Evolutionary conservation across 169 alveolate genomes (phyloP).

Genomic region (Cryptosporidium parvum): DNA sequence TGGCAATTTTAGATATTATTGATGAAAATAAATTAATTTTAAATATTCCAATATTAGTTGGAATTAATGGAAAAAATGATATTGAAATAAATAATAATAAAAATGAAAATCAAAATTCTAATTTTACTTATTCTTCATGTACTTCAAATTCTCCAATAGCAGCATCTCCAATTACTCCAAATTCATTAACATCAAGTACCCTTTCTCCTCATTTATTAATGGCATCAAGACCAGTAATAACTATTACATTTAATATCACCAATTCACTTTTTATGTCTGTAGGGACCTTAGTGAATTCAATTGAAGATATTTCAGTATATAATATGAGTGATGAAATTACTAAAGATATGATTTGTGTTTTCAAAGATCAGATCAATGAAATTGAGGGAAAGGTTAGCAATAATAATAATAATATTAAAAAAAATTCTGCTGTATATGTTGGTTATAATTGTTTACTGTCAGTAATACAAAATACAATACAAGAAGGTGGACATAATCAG

Average conservation of each 20-base stretch:
- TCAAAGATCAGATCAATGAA: constrained; percentile 34
- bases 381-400: not conserved
- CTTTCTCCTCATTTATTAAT: constrained; percentile 56
- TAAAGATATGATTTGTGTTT: constrained; percentile 36
- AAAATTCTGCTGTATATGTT: constrained; percentile 54
- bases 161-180: constrained; percentile 42
- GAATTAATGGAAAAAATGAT: not conserved
- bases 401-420: not conserved
- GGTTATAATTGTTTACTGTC: constrained; percentile 70
- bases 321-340: constrained; percentile 33
- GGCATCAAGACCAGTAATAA: constrained; percentile 66
- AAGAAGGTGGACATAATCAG: constrained; percentile 64
- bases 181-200: constrained; percentile 15
- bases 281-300: constrained; percentile 63
- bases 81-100: not conserved
- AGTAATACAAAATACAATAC: constrained; percentile 63
- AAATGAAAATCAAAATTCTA: not conserved
- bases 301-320: constrained; percentile 33
- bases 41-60: constrained; percentile 62
- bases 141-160: constrained; percentile 2
- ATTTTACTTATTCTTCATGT: not conserved
- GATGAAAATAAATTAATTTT: constrained; percentile 27
- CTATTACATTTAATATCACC: constrained; percentile 34
- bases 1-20: constrained; percentile 36
- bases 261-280: constrained; percentile 47